Base-by-base conservation (phyloP, 352 stramenopile genomes). In the Globisporangium camurandrum region DNA sequence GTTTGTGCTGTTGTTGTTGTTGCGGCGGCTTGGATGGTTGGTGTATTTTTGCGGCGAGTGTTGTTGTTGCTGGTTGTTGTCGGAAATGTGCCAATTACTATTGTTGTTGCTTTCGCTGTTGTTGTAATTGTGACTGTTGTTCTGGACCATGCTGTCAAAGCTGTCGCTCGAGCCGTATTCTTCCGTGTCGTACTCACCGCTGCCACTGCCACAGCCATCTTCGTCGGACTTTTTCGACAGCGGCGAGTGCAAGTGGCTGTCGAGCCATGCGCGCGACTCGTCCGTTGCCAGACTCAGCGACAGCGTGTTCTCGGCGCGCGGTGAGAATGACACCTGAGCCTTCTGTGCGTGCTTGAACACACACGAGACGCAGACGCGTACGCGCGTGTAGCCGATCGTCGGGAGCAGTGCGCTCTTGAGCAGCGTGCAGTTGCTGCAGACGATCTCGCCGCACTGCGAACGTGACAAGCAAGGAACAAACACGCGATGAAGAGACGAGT, bases 301-400 rank as follows among this genome's bases (percentile, higher is more conserved):
- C 52, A 41, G 36, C 17, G 47, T 42, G 49, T 28, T 22, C n/a
- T 43, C 45, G 10, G 16, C 10, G 16, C 27, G 10, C 36, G 31
- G 37, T n/a, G 20, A 49, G 46, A 31, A 37, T n/a, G n/a, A n/a
- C 24, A 20, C 38, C 24, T 22, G 34, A 16, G 26, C 27, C 9
- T 46, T 41, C 28, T 42, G 71, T 19, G 49, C 64, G 45, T 67
- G 59, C 51, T 70, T 80, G 54, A 87, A 75, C 19, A 90, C 67
- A 51, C 81, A 93, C 34, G 81, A 80, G 46, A 90, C 75, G 56
- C 81, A 93, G 11, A 93, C 78, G 23, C 78, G 78, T 41, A 93
- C 81, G 23, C 71, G 72, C n/a, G 69, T 87, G 59, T 62, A 57
- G 10, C 67, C 70, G 9, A 84, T 67, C 11, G 59, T 62, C 17